Percentiles rank a stretch among this genome's conserved stretches.
Evolutionary conservation across 2,329 filamentous ascomycete genomes (phyloP).

Genomic region (Pestalotiopsis sp.): DNA sequence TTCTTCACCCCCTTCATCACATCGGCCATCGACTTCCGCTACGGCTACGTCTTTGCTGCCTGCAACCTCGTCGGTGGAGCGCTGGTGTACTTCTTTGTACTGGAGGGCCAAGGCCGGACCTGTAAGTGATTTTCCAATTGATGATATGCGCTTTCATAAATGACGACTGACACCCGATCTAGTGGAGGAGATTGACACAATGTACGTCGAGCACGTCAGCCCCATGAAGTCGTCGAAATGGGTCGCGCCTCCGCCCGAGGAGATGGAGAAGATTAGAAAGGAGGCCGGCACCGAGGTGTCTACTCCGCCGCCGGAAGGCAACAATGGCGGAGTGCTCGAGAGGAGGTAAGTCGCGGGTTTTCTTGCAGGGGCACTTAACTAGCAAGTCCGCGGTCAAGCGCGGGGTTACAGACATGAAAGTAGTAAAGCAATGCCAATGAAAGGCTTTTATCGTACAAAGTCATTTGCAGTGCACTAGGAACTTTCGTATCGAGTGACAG

Average conservation of each 20-base stretch:
- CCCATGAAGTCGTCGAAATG: slow-evolving; percentile 65
- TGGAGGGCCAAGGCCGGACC: slow-evolving; percentile 72
- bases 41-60: slow-evolving; percentile 76
- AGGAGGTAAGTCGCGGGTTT: neutral
- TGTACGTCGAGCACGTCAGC: slow-evolving; percentile 69
- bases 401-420: too few species aligned
- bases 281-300: slow-evolving; percentile 40
- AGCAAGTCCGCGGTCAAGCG: too few species aligned
- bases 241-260: slow-evolving; percentile 45
- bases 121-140: slow-evolving; percentile 20
- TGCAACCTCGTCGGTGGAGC: slow-evolving; percentile 67
- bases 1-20: slow-evolving; percentile 85
- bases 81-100: slow-evolving; percentile 77
- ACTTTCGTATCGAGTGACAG: neutral
- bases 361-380: neutral
- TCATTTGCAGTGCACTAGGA: too few species aligned
- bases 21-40: slow-evolving; percentile 68
- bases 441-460: too few species aligned
- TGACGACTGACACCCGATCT: neutral
- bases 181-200: slow-evolving; percentile 78
- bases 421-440: too few species aligned
- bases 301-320: neutral
- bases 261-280: slow-evolving; percentile 44
- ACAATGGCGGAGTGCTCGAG: neutral
- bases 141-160: too few species aligned